Base-by-base conservation (phyloP, 1,139 yeast genomes). In the Kodamaea ohmeri region DNA sequence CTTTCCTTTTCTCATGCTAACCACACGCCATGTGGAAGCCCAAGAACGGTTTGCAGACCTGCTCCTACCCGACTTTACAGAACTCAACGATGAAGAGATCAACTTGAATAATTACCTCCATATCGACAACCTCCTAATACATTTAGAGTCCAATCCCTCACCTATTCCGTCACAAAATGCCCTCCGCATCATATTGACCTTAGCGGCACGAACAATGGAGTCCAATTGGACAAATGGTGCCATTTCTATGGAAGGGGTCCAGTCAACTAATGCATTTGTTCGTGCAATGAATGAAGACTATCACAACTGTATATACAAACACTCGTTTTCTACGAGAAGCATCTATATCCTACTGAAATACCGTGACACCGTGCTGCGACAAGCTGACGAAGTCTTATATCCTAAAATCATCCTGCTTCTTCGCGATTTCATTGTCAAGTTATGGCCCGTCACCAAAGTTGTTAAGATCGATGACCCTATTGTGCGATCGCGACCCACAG, bases 111-210 rank as follows among this genome's bases (percentile, higher is more conserved):
- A 57, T 34, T 49, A 56, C 12, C 45, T 51, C 18, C 63, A 62
- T 38, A 50, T 67, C 34, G 70, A 67, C 41, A 52, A 53, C 25
- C 47, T 67, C 16, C 48, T 68, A 16, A 48, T 49, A 8, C 61
- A 60, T 36, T 41, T 63, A 22, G 65, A 61, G 28, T 35, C 35
- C 25, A 37, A 12, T 12, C 22, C 13, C 4, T n/a, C 26, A 25
- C 38, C 29, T 7, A 41, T 56, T 13, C 70, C 64, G 2, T 57
- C 68, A 1, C 37, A 40, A 4, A 48, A 54, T 29, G 42, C 61
- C 8, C 45, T 67, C 4, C 55, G 67, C 6, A 42, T 67, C 1
- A 42, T 68, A 16, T 40, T 67, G 17, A 65, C 73, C 0, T 37
- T 67, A 24, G 61, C 64, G 1, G 52, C 63, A 0, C 47, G 70